Evolutionary conservation across 2,329 filamentous ascomycete genomes (phyloP), one percentile per base, ranked within the genome.

Genomic region (Pezicula radicicola): DNA sequence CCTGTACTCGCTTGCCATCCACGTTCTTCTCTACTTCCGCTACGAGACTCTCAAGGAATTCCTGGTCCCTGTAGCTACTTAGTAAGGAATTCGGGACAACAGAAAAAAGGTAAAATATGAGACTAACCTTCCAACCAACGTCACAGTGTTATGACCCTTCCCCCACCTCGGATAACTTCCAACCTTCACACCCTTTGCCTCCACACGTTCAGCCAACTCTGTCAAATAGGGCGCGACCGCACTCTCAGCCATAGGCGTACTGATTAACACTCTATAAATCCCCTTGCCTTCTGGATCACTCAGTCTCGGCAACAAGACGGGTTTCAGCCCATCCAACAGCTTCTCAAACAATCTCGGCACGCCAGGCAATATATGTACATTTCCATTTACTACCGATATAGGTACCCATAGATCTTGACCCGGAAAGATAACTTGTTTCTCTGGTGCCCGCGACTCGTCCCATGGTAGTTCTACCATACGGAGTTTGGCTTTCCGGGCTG

Each of bases 81-180:
- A 12, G 10, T 30, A 8, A 15, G 27, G 40, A 6, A 8, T 9
- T 30, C 5, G 3, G 28, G 7, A 30, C 8, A 30, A 12, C 28
- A 8, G 4, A 30, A 9, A 8, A 12, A 28, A 28, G 27, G 27
- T 5, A 36, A 19, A 16, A 36, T 50, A 12, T 10, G 25, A 43
- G 19, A 66, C 71, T 61, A 64, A 81, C 76, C 72, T 75, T 60
- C 83, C 83, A 18, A 97, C 92, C 49, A 99, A 75, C 10, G 93
- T 97, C 45, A 97, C 91, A 0, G 91, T 94, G 70, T 97, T 97
- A 57, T 79, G 79, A 63, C 84, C 83, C 77, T 90, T 93, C 5
- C 88, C 90, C 91, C 92, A 97, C 50, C 91, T 78, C 35, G 94
- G 94, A 71, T 99, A 97, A 70, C 90, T 96, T 44, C 94, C 94